Percentiles rank a stretch among this genome's conserved stretches.
Conservation (phyloP, 1,139 yeast genomes). For the Kurtzmaniella quercitrusa region DNA sequence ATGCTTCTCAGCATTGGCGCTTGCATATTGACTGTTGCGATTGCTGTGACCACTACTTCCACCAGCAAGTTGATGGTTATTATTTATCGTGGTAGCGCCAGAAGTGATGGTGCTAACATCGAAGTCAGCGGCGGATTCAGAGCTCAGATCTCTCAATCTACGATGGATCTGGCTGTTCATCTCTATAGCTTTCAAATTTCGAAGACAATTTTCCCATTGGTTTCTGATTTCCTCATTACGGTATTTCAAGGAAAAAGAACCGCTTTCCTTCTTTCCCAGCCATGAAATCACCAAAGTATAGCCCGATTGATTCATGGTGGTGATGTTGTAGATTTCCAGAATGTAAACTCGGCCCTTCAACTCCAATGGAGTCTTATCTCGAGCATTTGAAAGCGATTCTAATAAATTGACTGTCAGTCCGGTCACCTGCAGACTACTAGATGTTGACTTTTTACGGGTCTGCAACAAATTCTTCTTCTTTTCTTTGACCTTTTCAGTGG, state of each 20-base stretch:
- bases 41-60: conserved; percentile 10
- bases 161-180: conserved; percentile 39
- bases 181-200: conserved; percentile 38
- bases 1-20: conserved; percentile 36
- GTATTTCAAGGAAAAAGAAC: conserved; percentile 66
- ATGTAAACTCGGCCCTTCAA: conserved; percentile 69
- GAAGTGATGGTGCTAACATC: conserved; percentile 4
- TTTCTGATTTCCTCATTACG: conserved; percentile 65
- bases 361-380: conserved; percentile 41
- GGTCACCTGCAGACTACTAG: conserved; percentile 19
- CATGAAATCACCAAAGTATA: conserved; percentile 67
- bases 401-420: conserved; percentile 33
- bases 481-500: conserved; percentile 7
- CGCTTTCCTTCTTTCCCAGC: conserved; percentile 75
- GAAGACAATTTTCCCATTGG: conserved; percentile 66
- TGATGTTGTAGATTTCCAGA: conserved; percentile 57
- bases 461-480: conserved; percentile 6
- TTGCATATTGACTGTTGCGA: conserved; percentile 18
- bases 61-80: not conserved
- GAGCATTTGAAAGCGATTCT: conserved; percentile 31
- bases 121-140: conserved; percentile 19
- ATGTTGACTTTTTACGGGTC: conserved; percentile 7
- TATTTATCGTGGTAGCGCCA: conserved; percentile 1
- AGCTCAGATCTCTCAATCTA: conserved; percentile 37
- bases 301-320: conserved; percentile 34